Percentiles rank a stretch among this genome's conserved stretches.
Evolutionary conservation across 805 yeast genomes (phyloP).

Genomic region (Crinitomyces ghanaensis): DNA sequence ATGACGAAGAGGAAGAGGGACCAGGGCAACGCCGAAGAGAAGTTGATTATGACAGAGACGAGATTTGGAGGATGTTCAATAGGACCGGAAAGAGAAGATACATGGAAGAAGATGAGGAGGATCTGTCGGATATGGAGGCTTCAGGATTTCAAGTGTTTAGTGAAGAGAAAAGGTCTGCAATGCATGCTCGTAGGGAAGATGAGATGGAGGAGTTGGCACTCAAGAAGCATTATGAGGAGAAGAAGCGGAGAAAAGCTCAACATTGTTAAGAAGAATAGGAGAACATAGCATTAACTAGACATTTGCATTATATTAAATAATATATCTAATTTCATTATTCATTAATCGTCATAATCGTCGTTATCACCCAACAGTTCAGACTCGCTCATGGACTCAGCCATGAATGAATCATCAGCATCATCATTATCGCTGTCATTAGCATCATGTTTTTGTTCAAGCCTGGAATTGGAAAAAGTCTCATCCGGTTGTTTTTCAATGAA

Average conservation of each 20-base stretch:
- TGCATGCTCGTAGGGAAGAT: constrained; percentile 68
- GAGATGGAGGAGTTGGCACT: constrained; percentile 40
- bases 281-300: background rate
- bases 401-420: constrained; percentile 7
- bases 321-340: constrained; percentile 2
- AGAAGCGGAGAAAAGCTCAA: constrained; percentile 8
- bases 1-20: constrained; percentile 34
- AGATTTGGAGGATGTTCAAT: constrained; percentile 80
- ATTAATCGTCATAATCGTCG: background rate
- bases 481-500: too few species aligned
- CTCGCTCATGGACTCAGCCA: constrained; percentile 19
- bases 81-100: constrained; percentile 45
- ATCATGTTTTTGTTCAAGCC: too few species aligned
- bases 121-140: constrained; percentile 72
- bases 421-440: background rate
- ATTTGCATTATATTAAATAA: background rate
- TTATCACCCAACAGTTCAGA: constrained; percentile 11
- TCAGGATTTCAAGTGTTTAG: constrained; percentile 79
- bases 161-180: constrained; percentile 65
- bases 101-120: constrained; percentile 35
- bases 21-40: constrained; percentile 12
- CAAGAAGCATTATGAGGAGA: constrained; percentile 13
- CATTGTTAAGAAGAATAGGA: constrained; percentile 1
- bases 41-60: constrained; percentile 63
- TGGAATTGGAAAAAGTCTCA: too few species aligned